Evolutionary conservation across 2,329 filamentous ascomycete genomes (phyloP), one percentile per base, ranked within the genome.

Genomic region (Curvularia sp.): DNA sequence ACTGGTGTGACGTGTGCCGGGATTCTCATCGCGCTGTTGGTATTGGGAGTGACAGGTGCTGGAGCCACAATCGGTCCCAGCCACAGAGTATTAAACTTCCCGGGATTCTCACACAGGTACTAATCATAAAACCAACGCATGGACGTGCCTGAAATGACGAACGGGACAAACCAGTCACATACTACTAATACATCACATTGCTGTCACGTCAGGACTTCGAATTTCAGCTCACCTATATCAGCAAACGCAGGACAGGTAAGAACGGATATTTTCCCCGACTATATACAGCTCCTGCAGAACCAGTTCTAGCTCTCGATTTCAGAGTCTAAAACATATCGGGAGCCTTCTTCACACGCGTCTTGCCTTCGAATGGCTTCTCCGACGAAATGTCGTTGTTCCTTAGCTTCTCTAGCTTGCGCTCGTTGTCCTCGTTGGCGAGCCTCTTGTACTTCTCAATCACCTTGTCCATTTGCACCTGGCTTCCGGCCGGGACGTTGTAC

Each of bases 391-490:
- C 57, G 50, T 69, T 65, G 52, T 72, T 70, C 57, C 70, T 64
- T 21, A 76, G 58, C 12, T 78, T 77, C 70, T 78, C 74, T 57
- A 84, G 74, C 74, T 86, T 87, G 71, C 80, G 80, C 72, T 83
- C 83, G 60, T 89, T 84, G 57, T 81, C 80, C 58, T 84, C 82
- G 70, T 79, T 78, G 56, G 86, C 83, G 69, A 84, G 71, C 69
- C 83, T 82, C 74, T 87, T 79, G 73, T 88, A 90, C 77, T 89
- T 86, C 28, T 82, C 84, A 58, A 87, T 84, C 54, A 89, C 80
- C 51, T 81, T 74, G 70, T 84, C 83, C 66, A 90, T 78, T 70
- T 88, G 83, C 48, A 82, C 83, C 54, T 82, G 76, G 61, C 84
- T 84, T 50, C 88, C 88, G 42, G 88, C 86, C 30, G 82, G 78